Conservation (phyloP, 208 protist genomes). For the Naegleria lovaniensis region DNA sequence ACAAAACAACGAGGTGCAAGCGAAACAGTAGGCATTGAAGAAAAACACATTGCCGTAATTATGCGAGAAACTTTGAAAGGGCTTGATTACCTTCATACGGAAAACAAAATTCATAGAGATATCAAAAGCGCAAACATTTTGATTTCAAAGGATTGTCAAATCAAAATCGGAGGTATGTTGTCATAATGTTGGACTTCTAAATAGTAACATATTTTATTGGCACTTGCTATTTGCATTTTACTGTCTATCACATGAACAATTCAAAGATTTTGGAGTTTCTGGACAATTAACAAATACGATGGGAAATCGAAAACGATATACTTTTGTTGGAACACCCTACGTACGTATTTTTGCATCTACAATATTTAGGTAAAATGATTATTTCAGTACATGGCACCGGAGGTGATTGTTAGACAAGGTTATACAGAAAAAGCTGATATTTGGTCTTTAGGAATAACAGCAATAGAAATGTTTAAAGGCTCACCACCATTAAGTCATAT, state of each 20-base stretch:
- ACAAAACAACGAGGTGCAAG: background rate
- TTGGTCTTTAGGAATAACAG: conserved; percentile 71
- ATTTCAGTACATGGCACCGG: conserved; percentile 60
- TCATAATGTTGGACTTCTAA: background rate
- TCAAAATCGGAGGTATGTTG: conserved; percentile 54
- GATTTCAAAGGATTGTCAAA: conserved; percentile 46
- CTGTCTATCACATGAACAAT: too few species aligned
- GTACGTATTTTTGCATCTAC: background rate
- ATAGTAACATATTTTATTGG: background rate
- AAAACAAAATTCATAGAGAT: conserved; percentile 80
- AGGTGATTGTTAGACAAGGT: conserved; percentile 37
- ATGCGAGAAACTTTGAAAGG: conserved; percentile 61
- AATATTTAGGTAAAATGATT: background rate
- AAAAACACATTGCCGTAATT: conserved; percentile 64
- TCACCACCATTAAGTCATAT: conserved; percentile 56
- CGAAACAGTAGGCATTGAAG: conserved; percentile 36
- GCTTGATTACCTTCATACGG: conserved; percentile 70
- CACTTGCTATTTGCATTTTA: too few species aligned
- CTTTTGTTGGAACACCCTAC: conserved; percentile 77
- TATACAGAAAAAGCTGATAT: conserved; percentile 52
- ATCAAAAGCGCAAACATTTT: conserved; percentile 72
- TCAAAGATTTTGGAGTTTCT: conserved; percentile 77
- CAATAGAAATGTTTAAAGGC: conserved; percentile 66
- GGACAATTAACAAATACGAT: conserved; percentile 58
- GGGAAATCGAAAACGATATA: conserved; percentile 57